Evolutionary conservation across 1,284 basidiomycete genomes (phyloP).

Genomic region (Peniophora sp.): DNA sequence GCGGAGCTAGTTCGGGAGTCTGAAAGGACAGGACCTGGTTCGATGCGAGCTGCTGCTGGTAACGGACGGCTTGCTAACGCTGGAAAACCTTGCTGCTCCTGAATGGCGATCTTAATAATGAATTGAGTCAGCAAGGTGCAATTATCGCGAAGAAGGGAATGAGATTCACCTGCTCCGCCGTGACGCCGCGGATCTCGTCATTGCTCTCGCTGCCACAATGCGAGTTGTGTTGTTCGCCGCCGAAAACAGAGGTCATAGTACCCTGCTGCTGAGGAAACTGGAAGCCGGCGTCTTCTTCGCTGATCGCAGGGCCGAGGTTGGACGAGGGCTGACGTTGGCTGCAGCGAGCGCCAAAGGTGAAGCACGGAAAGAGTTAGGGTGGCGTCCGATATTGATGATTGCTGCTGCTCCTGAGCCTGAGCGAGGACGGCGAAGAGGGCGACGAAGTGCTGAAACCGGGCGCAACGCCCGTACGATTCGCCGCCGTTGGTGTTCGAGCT

Average conservation of each 20-base stretch:
- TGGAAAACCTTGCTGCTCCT: conserved; percentile 83
- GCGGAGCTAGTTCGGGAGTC: conserved; percentile 61
- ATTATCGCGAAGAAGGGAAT: neutral
- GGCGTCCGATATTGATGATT: conserved; percentile 68
- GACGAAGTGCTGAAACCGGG: conserved; percentile 74
- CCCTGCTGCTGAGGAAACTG: conserved; percentile 74
- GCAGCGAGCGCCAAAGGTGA: conserved; percentile 72
- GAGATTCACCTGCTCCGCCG: conserved; percentile 77
- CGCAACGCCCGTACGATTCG: conserved; percentile 32
- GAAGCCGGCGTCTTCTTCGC: conserved; percentile 71
- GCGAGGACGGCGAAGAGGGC: conserved; percentile 81
- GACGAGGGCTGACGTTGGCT: conserved; percentile 29
- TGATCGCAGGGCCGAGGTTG: conserved; percentile 60
- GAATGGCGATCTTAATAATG: conserved; percentile 67
- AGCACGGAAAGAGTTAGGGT: conserved; percentile 84
- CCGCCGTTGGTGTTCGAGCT: conserved; percentile 10
- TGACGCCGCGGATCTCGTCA: conserved; percentile 75
- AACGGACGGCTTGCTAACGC: conserved; percentile 81
- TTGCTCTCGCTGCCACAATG: conserved; percentile 54
- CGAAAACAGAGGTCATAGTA: conserved; percentile 27
- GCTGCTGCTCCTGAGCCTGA: conserved; percentile 55
- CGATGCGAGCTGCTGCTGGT: conserved; percentile 79
- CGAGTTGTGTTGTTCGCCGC: conserved; percentile 34
- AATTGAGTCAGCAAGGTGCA: neutral
- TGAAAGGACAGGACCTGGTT: conserved; percentile 68